Percentiles rank a stretch among this genome's conserved stretches.
phyloP scores from a whole-genome alignment of 805 yeast genomes.

The Ogataea paraovalis region DNA sequence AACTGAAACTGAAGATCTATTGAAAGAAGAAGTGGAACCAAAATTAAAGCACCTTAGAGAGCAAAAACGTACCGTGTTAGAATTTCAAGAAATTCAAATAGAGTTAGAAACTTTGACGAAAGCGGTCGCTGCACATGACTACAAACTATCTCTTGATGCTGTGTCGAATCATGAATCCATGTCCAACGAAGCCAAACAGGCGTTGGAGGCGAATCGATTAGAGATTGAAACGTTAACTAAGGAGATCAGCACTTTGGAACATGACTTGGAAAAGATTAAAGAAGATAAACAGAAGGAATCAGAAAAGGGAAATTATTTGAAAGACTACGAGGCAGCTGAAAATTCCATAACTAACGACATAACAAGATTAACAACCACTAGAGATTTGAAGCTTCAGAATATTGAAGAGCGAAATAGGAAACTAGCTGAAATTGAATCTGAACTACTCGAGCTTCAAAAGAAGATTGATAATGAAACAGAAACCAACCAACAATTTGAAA shows the following conservation, averaged over 20 bases:
- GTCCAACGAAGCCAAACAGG: slow-evolving; percentile 38
- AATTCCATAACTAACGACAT: slow-evolving; percentile 54
- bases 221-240: slow-evolving; percentile 42
- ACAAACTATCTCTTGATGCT: slow-evolving; percentile 37
- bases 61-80: slow-evolving; percentile 79
- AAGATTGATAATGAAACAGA: slow-evolving; percentile 27
- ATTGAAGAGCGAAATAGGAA: slow-evolving; percentile 48
- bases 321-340: slow-evolving; percentile 57
- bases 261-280: slow-evolving; percentile 56
- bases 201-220: slow-evolving; percentile 38
- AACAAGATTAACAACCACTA: slow-evolving; percentile 64
- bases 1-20: slow-evolving; percentile 65
- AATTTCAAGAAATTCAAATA: slow-evolving; percentile 79
- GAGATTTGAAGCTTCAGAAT: slow-evolving; percentile 54
- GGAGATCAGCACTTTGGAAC: slow-evolving; percentile 57
- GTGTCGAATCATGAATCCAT: slow-evolving; percentile 41
- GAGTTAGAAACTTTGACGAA: slow-evolving; percentile 73
- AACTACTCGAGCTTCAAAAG: slow-evolving; percentile 25
- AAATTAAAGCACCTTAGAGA: slow-evolving; percentile 73
- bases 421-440: slow-evolving; percentile 30
- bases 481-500: slow-evolving; percentile 39
- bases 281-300: slow-evolving; percentile 52
- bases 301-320: slow-evolving; percentile 55
- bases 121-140: slow-evolving; percentile 77
- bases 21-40: slow-evolving; percentile 89